Percentiles rank a stretch among this genome's conserved stretches.
Evolutionary conservation across 1,284 basidiomycete species (phyloP).

Genomic region (Naganishia liquefaciens): DNA sequence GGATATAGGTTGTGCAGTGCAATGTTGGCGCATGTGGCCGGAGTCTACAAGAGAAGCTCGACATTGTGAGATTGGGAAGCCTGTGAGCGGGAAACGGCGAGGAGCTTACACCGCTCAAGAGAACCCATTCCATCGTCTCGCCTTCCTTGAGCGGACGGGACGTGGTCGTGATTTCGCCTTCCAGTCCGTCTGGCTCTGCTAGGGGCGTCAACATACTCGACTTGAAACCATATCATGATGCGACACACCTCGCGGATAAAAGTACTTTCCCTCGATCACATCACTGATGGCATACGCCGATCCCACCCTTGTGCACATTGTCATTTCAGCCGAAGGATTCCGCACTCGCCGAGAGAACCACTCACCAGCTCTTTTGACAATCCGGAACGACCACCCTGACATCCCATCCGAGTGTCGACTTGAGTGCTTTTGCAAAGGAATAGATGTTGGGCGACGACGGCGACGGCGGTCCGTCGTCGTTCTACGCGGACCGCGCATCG

Average conservation of each 20-base stretch:
- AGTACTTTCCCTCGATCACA: slow-evolving; percentile 71
- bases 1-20: slow-evolving; percentile 83
- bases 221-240: too few relatives aligned
- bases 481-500: slow-evolving; percentile 37
- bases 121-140: slow-evolving; percentile 82
- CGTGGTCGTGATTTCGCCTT: slow-evolving; percentile 65
- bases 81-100: background rate
- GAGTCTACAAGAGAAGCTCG: slow-evolving; percentile 61
- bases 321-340: background rate
- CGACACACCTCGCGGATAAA: slow-evolving; percentile 68
- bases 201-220: slow-evolving; percentile 14
- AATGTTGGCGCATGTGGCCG: slow-evolving; percentile 86
- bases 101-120: slow-evolving; percentile 72
- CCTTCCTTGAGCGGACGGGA: slow-evolving; percentile 70
- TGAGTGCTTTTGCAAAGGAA: slow-evolving; percentile 70
- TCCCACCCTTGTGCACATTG: slow-evolving; percentile 59
- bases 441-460: slow-evolving; percentile 75
- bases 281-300: slow-evolving; percentile 84
- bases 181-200: slow-evolving; percentile 61
- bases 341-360: background rate
- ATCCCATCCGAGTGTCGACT: slow-evolving; percentile 70
- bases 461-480: slow-evolving; percentile 81
- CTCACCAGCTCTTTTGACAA: slow-evolving; percentile 79
- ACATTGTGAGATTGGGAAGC: background rate
- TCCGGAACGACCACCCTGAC: slow-evolving; percentile 86